phyloP scores from a whole-genome alignment of 768 basidiomycete genomes.

The Butyriboletus loyo region DNA sequence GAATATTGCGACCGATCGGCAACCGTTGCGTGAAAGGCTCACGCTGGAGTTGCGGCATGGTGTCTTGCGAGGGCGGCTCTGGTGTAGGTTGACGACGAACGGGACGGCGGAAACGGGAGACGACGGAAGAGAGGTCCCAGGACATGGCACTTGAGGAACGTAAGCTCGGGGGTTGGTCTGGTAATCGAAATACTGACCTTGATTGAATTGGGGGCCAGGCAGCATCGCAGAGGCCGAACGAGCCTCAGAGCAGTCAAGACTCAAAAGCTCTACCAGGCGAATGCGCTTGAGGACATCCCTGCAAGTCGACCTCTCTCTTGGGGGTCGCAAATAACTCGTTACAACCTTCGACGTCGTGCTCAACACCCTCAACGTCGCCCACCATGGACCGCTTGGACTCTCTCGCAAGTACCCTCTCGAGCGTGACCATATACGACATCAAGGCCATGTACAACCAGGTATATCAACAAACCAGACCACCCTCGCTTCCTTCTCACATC shows the following conservation, averaged over 20 bases:
- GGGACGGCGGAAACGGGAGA: slow-evolving; percentile 33
- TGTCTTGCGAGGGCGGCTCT: slow-evolving; percentile 11
- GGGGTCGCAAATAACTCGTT: slow-evolving; percentile 20
- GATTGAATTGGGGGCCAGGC: background rate
- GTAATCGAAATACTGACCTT: background rate
- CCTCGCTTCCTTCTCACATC: slow-evolving; percentile 3
- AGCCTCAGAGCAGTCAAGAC: background rate
- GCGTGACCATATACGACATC: slow-evolving; percentile 88
- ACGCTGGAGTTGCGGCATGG: background rate
- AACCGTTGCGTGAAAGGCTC: background rate
- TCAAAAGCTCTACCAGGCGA: background rate
- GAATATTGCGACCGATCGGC: slow-evolving; percentile 26
- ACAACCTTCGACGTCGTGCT: background rate
- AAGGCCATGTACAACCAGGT: slow-evolving; percentile 95
- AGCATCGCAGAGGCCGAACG: slow-evolving; percentile 7
- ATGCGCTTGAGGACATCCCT: background rate
- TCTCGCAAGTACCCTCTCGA: slow-evolving; percentile 71
- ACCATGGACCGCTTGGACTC: slow-evolving; percentile 79
- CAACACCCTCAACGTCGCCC: slow-evolving; percentile 17
- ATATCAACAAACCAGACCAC: slow-evolving; percentile 4
- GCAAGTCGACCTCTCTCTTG: slow-evolving; percentile 19
- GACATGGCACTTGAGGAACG: slow-evolving; percentile 12
- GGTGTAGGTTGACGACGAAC: slow-evolving; percentile 21
- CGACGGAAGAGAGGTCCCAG: slow-evolving; percentile 28
- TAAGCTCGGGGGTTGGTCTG: background rate